Evolutionary conservation across 2,329 filamentous ascomycete species (phyloP).

Genomic region (Aspergillus cejpii): DNA sequence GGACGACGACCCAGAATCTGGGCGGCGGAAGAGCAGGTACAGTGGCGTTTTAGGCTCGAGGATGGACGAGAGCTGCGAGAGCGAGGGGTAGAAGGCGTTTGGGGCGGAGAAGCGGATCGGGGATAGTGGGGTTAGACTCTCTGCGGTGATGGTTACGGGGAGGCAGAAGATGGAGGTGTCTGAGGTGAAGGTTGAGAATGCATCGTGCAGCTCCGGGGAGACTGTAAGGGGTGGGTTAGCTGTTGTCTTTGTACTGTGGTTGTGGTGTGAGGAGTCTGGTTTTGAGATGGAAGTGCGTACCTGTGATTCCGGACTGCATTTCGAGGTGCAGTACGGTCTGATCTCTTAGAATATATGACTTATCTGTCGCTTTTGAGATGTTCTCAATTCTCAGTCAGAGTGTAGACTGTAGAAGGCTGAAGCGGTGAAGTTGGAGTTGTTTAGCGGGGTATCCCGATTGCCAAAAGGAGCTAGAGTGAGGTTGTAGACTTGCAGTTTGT

Average conservation of each 20-base stretch:
- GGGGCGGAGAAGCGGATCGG: slow-evolving; percentile 36
- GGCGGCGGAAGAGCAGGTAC: slow-evolving; percentile 56
- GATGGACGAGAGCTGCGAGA: slow-evolving; percentile 45
- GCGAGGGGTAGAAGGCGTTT: slow-evolving; percentile 47
- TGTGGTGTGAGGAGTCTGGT: neutral
- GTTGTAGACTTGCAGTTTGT: neutral
- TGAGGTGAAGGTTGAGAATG: slow-evolving; percentile 41
- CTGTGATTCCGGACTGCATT: slow-evolving; percentile 48
- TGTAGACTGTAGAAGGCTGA: slow-evolving; percentile 22
- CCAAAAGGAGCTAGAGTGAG: neutral
- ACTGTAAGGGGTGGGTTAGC: slow-evolving; percentile 25
- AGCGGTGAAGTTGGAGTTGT: slow-evolving; percentile 19
- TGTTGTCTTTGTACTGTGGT: neutral
- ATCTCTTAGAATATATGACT: slow-evolving; percentile 6
- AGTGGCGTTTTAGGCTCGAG: slow-evolving; percentile 51
- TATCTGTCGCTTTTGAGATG: slow-evolving; percentile 5
- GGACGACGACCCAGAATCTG: slow-evolving; percentile 22
- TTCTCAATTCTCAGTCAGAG: slow-evolving; percentile 3
- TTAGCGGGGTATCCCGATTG: slow-evolving; percentile 10
- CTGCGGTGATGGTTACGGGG: slow-evolving; percentile 42
- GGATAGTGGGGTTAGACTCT: slow-evolving; percentile 38
- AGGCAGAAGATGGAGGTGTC: slow-evolving; percentile 41
- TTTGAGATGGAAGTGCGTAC: slow-evolving; percentile 20
- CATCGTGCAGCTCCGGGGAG: slow-evolving; percentile 43
- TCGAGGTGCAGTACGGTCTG: slow-evolving; percentile 18